Evolutionary conservation across 2,329 filamentous ascomycete genomes (phyloP).

Genomic region (Seiridium unicorne): DNA sequence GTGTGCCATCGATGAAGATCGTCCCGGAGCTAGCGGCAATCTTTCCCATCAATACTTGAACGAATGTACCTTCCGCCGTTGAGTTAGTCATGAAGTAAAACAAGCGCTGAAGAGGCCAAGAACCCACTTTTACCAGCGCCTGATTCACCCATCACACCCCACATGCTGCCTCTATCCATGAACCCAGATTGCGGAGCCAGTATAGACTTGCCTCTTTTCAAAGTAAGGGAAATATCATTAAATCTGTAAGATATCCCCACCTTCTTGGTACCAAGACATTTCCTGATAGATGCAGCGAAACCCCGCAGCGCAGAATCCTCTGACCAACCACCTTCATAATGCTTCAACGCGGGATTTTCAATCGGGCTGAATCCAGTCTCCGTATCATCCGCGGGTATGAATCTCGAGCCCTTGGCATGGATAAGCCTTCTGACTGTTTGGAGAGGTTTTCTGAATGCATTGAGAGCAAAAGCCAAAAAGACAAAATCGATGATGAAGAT

Average conservation of each 20-base stretch:
- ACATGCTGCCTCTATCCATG: background rate
- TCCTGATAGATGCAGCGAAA: background rate
- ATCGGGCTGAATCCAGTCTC: no score
- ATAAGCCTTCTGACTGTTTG: background rate
- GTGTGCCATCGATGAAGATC: background rate
- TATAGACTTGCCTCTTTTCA: background rate
- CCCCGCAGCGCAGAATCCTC: no score
- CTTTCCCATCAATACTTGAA: background rate
- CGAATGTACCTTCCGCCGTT: background rate
- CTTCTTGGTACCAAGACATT: background rate
- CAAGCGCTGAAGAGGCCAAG: background rate
- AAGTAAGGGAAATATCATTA: background rate
- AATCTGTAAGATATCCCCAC: background rate
- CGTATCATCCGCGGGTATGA: no score
- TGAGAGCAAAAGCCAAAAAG: background rate
- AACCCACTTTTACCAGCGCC: constrained; percentile 1
- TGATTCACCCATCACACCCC: constrained; percentile 1
- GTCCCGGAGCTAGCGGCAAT: background rate
- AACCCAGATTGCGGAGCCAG: background rate
- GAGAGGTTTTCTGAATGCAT: background rate
- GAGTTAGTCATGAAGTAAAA: background rate
- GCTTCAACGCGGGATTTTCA: no score
- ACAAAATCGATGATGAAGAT: background rate
- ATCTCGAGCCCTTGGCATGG: no score
- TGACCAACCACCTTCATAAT: no score